Conservation (phyloP, 345 rosid species). For the Toxicodendron radicans region DNA sequence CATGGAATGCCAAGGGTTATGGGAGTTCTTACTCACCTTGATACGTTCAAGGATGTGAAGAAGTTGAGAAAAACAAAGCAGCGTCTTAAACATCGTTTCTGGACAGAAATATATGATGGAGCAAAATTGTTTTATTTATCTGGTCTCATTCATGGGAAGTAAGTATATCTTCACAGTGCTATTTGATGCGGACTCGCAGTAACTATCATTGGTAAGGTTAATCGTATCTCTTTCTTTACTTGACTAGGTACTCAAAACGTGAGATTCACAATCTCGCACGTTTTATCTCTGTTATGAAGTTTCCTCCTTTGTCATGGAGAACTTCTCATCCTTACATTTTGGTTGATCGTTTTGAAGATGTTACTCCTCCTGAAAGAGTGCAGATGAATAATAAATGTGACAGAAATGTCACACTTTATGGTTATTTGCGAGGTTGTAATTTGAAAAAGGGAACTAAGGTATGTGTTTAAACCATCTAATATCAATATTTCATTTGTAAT, state of each 20-base stretch:
- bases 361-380: conserved; percentile 82
- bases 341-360: conserved; percentile 95
- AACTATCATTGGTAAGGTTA: neutral
- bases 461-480: conserved; percentile 16
- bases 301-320: conserved; percentile 80
- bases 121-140: conserved; percentile 91
- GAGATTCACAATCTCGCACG: conserved; percentile 86
- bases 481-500: neutral
- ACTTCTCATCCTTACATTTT: conserved; percentile 86
- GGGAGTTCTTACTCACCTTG: conserved; percentile 98
- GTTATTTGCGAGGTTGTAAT: conserved; percentile 95
- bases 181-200: neutral
- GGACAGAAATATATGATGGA: conserved; percentile 90
- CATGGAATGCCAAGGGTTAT: conserved; percentile 94
- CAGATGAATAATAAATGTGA: conserved; percentile 73
- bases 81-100: conserved; percentile 91
- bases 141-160: conserved; percentile 88
- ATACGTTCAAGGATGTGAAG: conserved; percentile 86
- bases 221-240: conserved; percentile 9
- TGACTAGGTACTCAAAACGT: conserved; percentile 71
- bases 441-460: conserved; percentile 90
- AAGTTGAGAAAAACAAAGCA: conserved; percentile 86
- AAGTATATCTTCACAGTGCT: conserved; percentile 35
- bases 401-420: conserved; percentile 80
- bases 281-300: conserved; percentile 77